Evolutionary conservation across 257 asterid species (phyloP).

Genomic region (Petunia secreta): DNA sequence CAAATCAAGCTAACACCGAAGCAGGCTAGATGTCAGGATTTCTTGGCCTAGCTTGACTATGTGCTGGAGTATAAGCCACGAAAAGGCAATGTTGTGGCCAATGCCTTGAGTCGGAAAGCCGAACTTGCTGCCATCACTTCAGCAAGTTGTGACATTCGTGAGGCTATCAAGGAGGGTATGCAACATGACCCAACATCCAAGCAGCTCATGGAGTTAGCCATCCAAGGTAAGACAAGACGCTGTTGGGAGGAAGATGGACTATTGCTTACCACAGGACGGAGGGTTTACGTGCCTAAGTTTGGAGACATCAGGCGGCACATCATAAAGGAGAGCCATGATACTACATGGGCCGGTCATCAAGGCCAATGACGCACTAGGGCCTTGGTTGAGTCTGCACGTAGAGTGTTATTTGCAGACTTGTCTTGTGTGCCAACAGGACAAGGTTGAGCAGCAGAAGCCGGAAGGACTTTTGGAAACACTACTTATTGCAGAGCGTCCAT

Average conservation of each 20-base stretch:
- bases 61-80: neutral
- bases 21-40: neutral
- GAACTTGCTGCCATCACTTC: neutral
- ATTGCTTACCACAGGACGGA: no score
- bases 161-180: neutral
- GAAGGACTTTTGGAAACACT: neutral
- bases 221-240: neutral
- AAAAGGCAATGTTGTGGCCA: neutral
- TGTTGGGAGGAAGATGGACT: neutral
- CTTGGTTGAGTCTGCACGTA: neutral
- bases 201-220: neutral
- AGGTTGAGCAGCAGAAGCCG: no score
- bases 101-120: neutral
- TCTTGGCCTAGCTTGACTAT: neutral
- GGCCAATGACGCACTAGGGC: no score
- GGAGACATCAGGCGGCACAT: neutral
- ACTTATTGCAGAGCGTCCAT: neutral
- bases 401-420: neutral
- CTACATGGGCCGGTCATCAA: no score
- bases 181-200: neutral
- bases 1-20: neutral
- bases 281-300: neutral
- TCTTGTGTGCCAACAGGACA: neutral
- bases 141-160: accelerated
- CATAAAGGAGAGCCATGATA: no score